phyloP scores from a whole-genome alignment of 345 rosid genomes.

The Eucalyptus guilfoylei region DNA sequence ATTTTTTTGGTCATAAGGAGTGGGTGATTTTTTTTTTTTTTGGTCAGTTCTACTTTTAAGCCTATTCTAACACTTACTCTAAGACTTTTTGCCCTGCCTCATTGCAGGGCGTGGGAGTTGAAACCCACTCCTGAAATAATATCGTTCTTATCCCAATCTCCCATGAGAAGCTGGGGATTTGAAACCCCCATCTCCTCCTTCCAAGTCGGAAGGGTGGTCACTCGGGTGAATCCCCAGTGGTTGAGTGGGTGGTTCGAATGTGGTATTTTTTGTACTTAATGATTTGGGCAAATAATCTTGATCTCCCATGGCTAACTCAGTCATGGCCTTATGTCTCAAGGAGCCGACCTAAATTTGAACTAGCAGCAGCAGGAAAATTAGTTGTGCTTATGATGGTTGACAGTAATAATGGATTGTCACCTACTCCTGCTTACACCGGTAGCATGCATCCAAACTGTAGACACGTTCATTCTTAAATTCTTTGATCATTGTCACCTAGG shows the following conservation, averaged over 20 bases:
- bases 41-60: no score
- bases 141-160: no score
- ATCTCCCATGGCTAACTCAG: background rate
- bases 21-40: no score
- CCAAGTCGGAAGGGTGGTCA: no score
- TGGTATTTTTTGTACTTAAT: background rate
- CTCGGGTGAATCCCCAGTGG: no score
- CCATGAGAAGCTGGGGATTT: no score
- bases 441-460: background rate
- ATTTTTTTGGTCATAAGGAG: background rate
- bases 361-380: background rate
- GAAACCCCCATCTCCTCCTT: no score
- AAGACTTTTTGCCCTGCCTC: no score
- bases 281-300: background rate
- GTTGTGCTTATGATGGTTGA: background rate
- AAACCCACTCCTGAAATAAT: no score
- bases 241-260: background rate
- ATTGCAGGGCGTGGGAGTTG: no score
- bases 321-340: background rate
- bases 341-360: background rate
- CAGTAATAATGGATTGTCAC: background rate
- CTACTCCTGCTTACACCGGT: background rate
- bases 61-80: no score
- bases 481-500: background rate
- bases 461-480: background rate